Percentiles rank a stretch among this genome's conserved stretches.
Conservation (phyloP, 768 basidiomycete species). For the Coprinopsis sp. region DNA sequence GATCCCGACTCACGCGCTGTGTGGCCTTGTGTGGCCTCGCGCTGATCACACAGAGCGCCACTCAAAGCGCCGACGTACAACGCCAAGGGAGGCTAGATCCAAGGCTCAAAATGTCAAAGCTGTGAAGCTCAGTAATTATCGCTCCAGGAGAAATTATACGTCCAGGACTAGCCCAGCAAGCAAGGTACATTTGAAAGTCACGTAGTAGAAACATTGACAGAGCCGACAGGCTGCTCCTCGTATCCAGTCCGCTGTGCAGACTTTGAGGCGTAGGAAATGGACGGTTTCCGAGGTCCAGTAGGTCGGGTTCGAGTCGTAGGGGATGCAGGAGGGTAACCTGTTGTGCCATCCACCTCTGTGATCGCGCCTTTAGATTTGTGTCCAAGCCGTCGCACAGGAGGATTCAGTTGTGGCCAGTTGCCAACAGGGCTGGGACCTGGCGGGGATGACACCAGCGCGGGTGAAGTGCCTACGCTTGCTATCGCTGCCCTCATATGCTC, state of each 20-base stretch:
- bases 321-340: conserved; percentile 12
- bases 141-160: too few relatives aligned
- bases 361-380: conserved; percentile 13
- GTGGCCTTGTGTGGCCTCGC: too few relatives aligned
- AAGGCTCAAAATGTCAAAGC: too few relatives aligned
- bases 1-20: too few relatives aligned
- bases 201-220: neutral
- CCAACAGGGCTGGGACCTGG: conserved; percentile 44
- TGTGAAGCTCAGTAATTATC: too few relatives aligned
- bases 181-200: neutral
- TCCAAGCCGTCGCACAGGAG: neutral
- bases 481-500: conserved; percentile 18
- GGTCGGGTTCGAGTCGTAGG: conserved; percentile 25
- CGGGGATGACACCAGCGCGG: conserved; percentile 17
- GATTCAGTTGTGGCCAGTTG: conserved; percentile 49
- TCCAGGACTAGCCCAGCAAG: too few relatives aligned
- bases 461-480: conserved; percentile 6
- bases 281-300: conserved; percentile 32
- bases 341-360: conserved; percentile 7
- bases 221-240: too few relatives aligned
- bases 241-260: too few relatives aligned
- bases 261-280: conserved; percentile 20
- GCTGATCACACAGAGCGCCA: too few relatives aligned
- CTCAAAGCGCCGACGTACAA: too few relatives aligned
- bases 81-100: too few relatives aligned